A percentile compares a stretch with the other conserved stretches of the same genome.
These are phyloP conservation scores for Candida palmyrensis DNA, from an alignment of 805 yeast species.

Conservation along the genomic window DNA sequence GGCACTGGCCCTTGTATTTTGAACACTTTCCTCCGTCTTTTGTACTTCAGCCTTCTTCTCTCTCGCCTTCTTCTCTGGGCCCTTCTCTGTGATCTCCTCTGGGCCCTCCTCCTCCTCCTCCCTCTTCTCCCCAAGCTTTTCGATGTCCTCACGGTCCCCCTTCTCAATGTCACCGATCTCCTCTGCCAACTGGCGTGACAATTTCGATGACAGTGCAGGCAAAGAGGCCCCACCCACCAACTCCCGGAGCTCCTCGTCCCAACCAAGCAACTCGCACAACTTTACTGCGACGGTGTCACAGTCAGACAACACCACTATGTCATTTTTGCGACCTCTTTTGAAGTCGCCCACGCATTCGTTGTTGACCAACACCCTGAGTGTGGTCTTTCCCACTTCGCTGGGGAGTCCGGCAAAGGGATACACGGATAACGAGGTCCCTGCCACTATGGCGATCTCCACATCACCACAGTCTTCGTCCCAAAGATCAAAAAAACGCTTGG, in stretches of 20 bases:
- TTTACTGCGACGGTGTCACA: slow-evolving; percentile 62
- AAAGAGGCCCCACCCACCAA: slow-evolving; percentile 22
- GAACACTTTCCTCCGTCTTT: too few species aligned
- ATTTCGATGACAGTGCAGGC: too few species aligned
- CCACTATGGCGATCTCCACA: slow-evolving; percentile 73
- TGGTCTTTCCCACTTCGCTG: slow-evolving; percentile 43
- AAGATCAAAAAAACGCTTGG: slow-evolving; percentile 57
- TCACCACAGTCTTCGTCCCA: slow-evolving; percentile 57
- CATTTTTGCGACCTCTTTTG: slow-evolving; percentile 43
- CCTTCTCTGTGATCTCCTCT: slow-evolving; percentile 7
- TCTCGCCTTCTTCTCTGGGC: slow-evolving; percentile 4
- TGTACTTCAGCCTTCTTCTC: slow-evolving; percentile 6
- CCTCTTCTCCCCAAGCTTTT: too few species aligned
- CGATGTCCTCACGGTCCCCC: too few species aligned
- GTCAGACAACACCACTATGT: slow-evolving; percentile 53
- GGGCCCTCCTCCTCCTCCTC: slow-evolving; percentile 16
- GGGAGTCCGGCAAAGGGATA: slow-evolving; percentile 89
- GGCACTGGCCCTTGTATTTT: neutral
- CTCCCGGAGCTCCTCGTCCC: slow-evolving; percentile 53
- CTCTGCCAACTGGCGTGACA: too few species aligned
- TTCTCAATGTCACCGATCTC: too few species aligned
- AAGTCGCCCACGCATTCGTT: slow-evolving; percentile 77
- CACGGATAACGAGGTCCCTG: slow-evolving; percentile 89
- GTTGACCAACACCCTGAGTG: slow-evolving; percentile 65
- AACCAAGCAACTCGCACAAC: slow-evolving; percentile 54